Conservation (phyloP, 192 early-diverging fungal genomes). For the Diversispora epigaea region DNA sequence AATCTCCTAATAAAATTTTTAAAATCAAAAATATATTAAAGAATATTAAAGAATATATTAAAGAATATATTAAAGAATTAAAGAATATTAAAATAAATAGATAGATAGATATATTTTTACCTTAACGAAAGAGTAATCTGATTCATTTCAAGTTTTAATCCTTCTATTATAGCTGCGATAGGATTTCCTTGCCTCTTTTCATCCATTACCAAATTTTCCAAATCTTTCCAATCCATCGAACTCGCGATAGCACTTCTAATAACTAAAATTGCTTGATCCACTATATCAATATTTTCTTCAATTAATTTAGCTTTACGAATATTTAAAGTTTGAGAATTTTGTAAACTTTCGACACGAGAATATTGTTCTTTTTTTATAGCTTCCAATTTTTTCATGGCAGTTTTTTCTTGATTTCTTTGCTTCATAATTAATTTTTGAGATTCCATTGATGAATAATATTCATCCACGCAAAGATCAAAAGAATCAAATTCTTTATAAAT, state of each 20-base stretch:
- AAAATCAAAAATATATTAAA: not conserved
- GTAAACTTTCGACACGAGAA: slow-evolving; percentile 74
- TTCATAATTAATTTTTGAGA: slow-evolving; percentile 75
- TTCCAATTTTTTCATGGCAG: slow-evolving; percentile 82
- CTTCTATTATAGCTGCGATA: slow-evolving; percentile 73
- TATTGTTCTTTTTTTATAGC: slow-evolving; percentile 76
- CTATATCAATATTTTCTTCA: slow-evolving; percentile 77
- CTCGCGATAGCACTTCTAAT: slow-evolving; percentile 85
- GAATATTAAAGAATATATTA: not conserved
- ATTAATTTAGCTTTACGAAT: slow-evolving; percentile 81
- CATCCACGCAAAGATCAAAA: slow-evolving; percentile 86
- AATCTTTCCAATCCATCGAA: slow-evolving; percentile 96
- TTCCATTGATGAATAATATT: slow-evolving; percentile 91
- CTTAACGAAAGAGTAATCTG: slow-evolving; percentile 70
- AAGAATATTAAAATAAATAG: not conserved
- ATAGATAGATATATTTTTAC: slow-evolving; percentile 32
- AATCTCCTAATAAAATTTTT: not conserved
- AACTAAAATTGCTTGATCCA: slow-evolving; percentile 85
- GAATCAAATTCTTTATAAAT: slow-evolving; percentile 62
- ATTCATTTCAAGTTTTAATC: slow-evolving; percentile 76
- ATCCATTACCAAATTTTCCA: slow-evolving; percentile 82
- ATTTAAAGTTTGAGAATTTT: slow-evolving; percentile 67
- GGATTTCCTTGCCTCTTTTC: slow-evolving; percentile 77
- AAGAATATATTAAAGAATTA: not conserved
- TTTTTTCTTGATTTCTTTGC: slow-evolving; percentile 68